Conservation (phyloP, 2,329 filamentous ascomycete species). For the Paecilomyces sp. region DNA sequence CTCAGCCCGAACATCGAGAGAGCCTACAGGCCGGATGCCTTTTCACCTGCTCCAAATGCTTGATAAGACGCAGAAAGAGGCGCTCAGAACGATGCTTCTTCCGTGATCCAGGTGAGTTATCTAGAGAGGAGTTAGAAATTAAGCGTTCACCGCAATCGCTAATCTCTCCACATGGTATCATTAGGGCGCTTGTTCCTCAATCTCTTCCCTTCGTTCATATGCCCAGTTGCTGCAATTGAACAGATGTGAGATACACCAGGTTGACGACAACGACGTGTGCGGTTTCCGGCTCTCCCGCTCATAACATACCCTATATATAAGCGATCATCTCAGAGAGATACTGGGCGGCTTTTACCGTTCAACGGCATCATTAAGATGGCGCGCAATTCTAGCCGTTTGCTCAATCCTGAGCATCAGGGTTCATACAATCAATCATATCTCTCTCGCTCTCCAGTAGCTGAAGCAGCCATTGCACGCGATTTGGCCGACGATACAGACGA, state of each 20-base stretch:
- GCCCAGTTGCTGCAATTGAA: not conserved
- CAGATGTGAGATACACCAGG: not conserved
- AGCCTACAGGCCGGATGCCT: not conserved
- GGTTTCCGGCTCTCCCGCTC: not conserved
- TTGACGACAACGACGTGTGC: not conserved
- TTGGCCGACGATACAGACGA: slow-evolving; percentile 58
- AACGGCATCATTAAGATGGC: slow-evolving; percentile 17
- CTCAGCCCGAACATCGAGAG: too few relatives aligned
- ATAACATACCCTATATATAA: not conserved
- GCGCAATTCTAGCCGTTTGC: slow-evolving; percentile 18
- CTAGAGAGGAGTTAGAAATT: not conserved
- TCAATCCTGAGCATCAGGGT: slow-evolving; percentile 19
- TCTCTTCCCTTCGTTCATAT: not conserved
- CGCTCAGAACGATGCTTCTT: not conserved
- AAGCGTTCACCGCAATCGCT: not conserved
- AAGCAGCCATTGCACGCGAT: slow-evolving; percentile 59
- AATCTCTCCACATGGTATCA: not conserved
- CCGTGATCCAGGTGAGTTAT: not conserved
- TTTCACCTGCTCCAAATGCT: not conserved
- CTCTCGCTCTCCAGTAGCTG: slow-evolving; percentile 58
- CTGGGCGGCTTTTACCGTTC: not conserved
- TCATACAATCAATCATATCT: slow-evolving; percentile 41
- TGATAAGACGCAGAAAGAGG: not conserved
- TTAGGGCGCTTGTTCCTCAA: not conserved
- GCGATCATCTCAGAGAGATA: not conserved